Evolutionary conservation across 2,329 filamentous ascomycete genomes (phyloP), one percentile per base, ranked within the genome.

Genomic region (Lachnellula willkommii): DNA sequence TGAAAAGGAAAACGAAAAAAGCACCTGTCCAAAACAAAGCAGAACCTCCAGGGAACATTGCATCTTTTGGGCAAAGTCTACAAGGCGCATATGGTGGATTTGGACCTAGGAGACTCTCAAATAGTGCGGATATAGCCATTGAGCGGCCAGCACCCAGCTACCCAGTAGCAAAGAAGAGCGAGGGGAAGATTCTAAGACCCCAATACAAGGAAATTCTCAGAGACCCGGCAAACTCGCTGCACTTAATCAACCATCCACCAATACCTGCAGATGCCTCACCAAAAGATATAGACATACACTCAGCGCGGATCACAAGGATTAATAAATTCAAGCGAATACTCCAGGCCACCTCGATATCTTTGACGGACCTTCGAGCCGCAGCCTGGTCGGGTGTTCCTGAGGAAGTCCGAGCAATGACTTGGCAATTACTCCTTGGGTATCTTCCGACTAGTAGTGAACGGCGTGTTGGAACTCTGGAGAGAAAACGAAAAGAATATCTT

Each of bases 311-410:
- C 65, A 88, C 89, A 6, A 86, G 94, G 60, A 99, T 99, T 70
- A 96, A 99, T 75, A 97, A 97, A 70, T 99, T 99, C 76, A 99
- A 99, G 73, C 88, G 88, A 66, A 89, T 99, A 52, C 78, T 99
- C 6, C 94, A 99, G 74, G 84, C 93, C 22, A 96, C 90, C 42
- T 91, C 89, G 1, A 94, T 99, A 65, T 87, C 90, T 2, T 74
- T 97, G 2, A 77, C 87, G 17, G 93, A 97, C 52, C 79, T 99
- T 24, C 83, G 94, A 60, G 80, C 90, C 56, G 79, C 91, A 35
- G 91, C 94, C 32, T 99, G 95, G 94, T 94, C 92, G 52, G 94
- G 94, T 12, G 82, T 97, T 37, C 95, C 94, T 0, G 87, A 90
- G 65, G 95, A 99, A 75, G 91, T 99, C 17, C 89, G 95, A 54